Evolutionary conservation across 176 grass and related monocot species (phyloP), one percentile per base, ranked within the genome.

Genomic region (Oryza brachyantha): DNA sequence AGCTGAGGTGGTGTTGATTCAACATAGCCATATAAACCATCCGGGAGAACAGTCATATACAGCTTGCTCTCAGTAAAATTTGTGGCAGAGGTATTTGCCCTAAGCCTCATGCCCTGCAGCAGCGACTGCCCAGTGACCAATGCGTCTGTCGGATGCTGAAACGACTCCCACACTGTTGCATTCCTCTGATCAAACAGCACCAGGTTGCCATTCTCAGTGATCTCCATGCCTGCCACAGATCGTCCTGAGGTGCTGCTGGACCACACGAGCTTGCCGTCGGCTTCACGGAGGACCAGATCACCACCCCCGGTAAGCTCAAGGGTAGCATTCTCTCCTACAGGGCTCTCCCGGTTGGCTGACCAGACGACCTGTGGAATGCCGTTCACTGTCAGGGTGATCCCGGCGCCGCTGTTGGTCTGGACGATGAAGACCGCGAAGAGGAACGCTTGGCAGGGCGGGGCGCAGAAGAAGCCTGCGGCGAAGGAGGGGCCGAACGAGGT

Each of bases 261-360:
- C 83, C 83, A 85, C 3, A 85, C 38, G 8, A 78, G 7, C 2
- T 11, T 54, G 25, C 83, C 83, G 10, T 79, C 28, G 17, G 21
- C n/a, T 13, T 85, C 83, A 38, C 27, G 48, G 3, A 73, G 66
- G 75, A 70, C 60, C 5, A 85, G 27, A 1, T 64, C 17, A 0
- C 72, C 42, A 54, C 55, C 37, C 4, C 25, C 10, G 13, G 75
- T 32, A 1, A 85, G 63, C 13, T 54, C 37, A 12, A 85, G 28
- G 0, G 83, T 85, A 74, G 83, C 83, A 17, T 73, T 79, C 43
- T 65, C 75, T 21, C 27, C 13, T 6, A 85, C 65, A 22, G 52
- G 52, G 8, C 8, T 22, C 10, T 7, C 52, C 52, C 52, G 52
- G 52, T 57, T 57, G 52, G 52, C 52, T 0, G n/a, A 24, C 52